Percentiles rank a stretch among this genome's conserved stretches.
These are phyloP conservation scores for Yarrowia sp. DNA, from an alignment of 805 yeast species.

Conservation along the genomic window DNA sequence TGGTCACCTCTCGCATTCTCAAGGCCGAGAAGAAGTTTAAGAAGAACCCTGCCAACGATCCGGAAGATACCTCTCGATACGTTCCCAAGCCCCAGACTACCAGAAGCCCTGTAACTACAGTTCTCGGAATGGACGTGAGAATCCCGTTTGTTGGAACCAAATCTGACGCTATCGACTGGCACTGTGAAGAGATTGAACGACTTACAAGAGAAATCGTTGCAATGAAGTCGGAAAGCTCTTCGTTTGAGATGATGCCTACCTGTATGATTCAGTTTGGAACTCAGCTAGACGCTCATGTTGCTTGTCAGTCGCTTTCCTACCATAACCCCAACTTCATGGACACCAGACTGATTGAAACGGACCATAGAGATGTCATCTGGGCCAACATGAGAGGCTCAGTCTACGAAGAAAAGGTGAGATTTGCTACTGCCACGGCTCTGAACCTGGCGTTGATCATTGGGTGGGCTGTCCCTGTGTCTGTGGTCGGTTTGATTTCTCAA, in stretches of 20 bases:
- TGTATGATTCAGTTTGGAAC: slow-evolving; percentile 62
- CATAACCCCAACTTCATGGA: slow-evolving; percentile 2
- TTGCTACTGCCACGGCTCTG: slow-evolving; percentile 46
- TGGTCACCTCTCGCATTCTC: slow-evolving; percentile 37
- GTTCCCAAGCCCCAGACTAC: background rate
- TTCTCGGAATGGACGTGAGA: slow-evolving; percentile 23
- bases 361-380: slow-evolving; percentile 75
- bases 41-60: slow-evolving; percentile 38
- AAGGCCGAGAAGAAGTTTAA: slow-evolving; percentile 32
- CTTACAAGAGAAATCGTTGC: slow-evolving; percentile 58
- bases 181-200: slow-evolving; percentile 60
- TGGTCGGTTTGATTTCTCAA: slow-evolving; percentile 74
- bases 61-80: background rate
- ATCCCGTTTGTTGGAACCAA: slow-evolving; percentile 63
- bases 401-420: slow-evolving; percentile 42
- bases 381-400: slow-evolving; percentile 48
- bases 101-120: background rate
- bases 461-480: slow-evolving; percentile 83
- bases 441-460: slow-evolving; percentile 54
- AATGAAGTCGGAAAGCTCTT: slow-evolving; percentile 52
- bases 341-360: slow-evolving; percentile 43
- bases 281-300: slow-evolving; percentile 57
- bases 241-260: slow-evolving; percentile 37
- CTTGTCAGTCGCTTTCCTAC: slow-evolving; percentile 53
- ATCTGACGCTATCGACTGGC: slow-evolving; percentile 67